Evolutionary conservation across 2,329 filamentous ascomycete species (phyloP).

Genomic region (Colletotrichum liriopes): DNA sequence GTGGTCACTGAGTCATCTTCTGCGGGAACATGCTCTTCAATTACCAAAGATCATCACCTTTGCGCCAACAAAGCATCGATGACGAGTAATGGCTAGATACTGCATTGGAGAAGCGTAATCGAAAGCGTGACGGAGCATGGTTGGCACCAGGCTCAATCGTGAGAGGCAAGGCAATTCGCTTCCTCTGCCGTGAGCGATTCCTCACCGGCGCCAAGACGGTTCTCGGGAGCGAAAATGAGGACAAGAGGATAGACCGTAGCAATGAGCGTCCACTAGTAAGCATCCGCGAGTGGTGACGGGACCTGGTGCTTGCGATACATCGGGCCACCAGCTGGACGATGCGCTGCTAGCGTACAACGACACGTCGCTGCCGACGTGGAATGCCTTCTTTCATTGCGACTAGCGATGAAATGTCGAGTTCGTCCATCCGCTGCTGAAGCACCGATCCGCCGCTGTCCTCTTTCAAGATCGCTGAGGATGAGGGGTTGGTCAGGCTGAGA

Average conservation of each 20-base stretch:
- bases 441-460: conserved; percentile 15
- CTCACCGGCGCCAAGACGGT: background rate
- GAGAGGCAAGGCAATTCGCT: background rate
- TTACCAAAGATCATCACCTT: background rate
- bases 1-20: background rate
- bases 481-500: background rate
- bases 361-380: background rate
- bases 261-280: background rate
- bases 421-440: background rate
- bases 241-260: background rate
- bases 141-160: background rate
- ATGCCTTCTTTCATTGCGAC: background rate
- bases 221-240: conserved; percentile 13
- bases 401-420: background rate
- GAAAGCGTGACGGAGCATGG: background rate
- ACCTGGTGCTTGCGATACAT: background rate
- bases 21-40: background rate
- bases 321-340: conserved; percentile 6
- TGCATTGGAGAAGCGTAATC: background rate
- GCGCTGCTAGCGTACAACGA: background rate
- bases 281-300: background rate
- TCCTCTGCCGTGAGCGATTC: background rate
- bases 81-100: background rate
- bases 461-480: background rate
- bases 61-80: background rate